Evolutionary conservation across 2,329 filamentous ascomycete genomes (phyloP).

Genomic region (Sarocladiaceae sp.): DNA sequence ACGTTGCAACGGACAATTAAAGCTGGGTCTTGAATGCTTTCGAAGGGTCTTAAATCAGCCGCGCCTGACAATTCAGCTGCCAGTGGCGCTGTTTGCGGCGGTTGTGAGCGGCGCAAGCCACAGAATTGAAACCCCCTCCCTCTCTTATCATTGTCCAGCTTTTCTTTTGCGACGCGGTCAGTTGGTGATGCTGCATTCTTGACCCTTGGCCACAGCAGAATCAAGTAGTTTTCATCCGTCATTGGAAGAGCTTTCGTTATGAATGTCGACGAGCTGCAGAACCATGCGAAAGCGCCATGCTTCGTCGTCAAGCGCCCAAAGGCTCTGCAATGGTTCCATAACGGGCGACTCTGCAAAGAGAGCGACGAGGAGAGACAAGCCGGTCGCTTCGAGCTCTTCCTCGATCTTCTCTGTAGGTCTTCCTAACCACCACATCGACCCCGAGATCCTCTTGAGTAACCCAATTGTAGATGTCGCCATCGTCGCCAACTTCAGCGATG

Average conservation of each 20-base stretch:
- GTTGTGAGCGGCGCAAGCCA: no score
- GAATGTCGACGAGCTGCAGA: conserved; percentile 32
- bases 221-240: not conserved
- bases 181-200: not conserved
- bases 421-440: not conserved
- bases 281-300: conserved; percentile 21
- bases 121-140: no score
- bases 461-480: conserved; percentile 33
- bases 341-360: conserved; percentile 32
- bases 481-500: conserved; percentile 43
- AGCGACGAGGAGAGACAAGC: conserved; percentile 34
- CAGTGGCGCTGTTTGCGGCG: no score
- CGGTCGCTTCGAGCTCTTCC: conserved; percentile 41
- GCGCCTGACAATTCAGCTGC: no score
- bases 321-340: conserved; percentile 40
- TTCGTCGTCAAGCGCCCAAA: conserved; percentile 30
- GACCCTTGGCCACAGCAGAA: not conserved
- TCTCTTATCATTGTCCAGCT: no score
- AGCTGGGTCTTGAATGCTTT: no score
- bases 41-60: no score
- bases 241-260: conserved; percentile 14
- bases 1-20: no score
- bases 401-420: conserved; percentile 37
- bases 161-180: no score
- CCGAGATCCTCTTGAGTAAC: not conserved